A percentile compares a stretch with the other conserved stretches of the same genome.
phyloP scores from a whole-genome alignment of 768 basidiomycete species.

The Leccinum rimulosum region DNA sequence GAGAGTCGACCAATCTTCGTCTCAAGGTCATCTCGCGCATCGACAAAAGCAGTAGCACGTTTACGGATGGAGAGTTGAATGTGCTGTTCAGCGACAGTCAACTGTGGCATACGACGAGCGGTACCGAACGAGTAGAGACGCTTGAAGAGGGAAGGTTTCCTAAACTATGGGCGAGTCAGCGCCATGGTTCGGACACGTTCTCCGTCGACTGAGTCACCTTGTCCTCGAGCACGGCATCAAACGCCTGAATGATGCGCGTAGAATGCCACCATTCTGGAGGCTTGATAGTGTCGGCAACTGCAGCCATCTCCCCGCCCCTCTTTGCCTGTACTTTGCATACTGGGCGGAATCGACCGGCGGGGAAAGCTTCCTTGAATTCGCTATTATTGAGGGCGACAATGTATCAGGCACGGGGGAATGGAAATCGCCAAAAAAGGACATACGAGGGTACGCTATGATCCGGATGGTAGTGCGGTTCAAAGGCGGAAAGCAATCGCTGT shows the following conservation, averaged over 20 bases:
- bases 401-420: neutral
- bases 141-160: constrained; percentile 85
- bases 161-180: constrained; percentile 51
- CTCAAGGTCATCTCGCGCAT: constrained; percentile 90
- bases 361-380: constrained; percentile 95
- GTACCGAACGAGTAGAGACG: constrained; percentile 76
- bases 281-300: constrained; percentile 87
- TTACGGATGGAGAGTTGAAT: constrained; percentile 88
- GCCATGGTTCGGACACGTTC: neutral
- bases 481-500: constrained; percentile 69
- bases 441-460: constrained; percentile 80
- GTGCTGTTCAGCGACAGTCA: constrained; percentile 78
- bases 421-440: constrained; percentile 4
- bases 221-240: constrained; percentile 83
- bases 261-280: constrained; percentile 95
- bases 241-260: constrained; percentile 85
- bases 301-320: constrained; percentile 71
- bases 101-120: constrained; percentile 65
- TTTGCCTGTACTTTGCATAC: constrained; percentile 90
- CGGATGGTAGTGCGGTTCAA: constrained; percentile 86
- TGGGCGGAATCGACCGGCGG: constrained; percentile 86
- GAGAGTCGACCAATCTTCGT: constrained; percentile 88
- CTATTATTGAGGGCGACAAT: constrained; percentile 36
- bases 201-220: constrained; percentile 45
- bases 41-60: constrained; percentile 92